Evolutionary conservation across 441 rosid genomes (phyloP), one percentile per base, ranked within the genome.

Genomic region (Geranium incanum): DNA sequence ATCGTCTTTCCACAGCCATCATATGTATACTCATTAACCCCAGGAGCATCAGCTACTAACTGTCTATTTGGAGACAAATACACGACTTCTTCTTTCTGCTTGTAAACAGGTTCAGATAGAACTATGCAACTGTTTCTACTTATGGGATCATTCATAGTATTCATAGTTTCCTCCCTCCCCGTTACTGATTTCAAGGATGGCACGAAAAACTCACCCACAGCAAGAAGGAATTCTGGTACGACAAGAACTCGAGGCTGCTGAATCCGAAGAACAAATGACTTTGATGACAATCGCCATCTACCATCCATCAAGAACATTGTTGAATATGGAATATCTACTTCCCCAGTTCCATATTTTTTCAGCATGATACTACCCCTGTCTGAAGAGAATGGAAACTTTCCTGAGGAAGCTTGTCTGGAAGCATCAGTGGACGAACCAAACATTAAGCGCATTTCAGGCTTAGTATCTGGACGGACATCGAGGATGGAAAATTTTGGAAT

Each of bases 401-500:
- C 96, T 63, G 81, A 59, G 73, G 89, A 87, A 81, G 83, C 74
- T 80, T 85, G 95, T 79, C 89, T 95, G 67, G 84, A 86, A 77
- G 93, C 92, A 82, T 95, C 99, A 74, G 80, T 79, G 57, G 90
- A 93, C 28, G 97, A 89, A 72, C 99, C 99, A 33, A 95, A 98
- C 97, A 95, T 95, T 81, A 95, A 82, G 48, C 97, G 92, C 99
- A 95, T 91, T 84, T 95, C 99, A 81, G 97, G 86, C 86, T 88
- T 93, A 62, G 97, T 89, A 76, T 79, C 82, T 70, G 94, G 89
- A 75, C 97, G 99, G 74, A 84, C 84, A 79, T 95, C 99, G 78
- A 91, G 78, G 78, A 95, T 75, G 72, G 98, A 93, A 81, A 95
- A 88, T 74, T 85, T 93, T 45, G 97, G 94, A 83, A 95, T 80